These are phyloP conservation scores for Lactifluus piperatus DNA, from an alignment of 768 basidiomycete genomes.

Conservation along the genomic window DNA sequence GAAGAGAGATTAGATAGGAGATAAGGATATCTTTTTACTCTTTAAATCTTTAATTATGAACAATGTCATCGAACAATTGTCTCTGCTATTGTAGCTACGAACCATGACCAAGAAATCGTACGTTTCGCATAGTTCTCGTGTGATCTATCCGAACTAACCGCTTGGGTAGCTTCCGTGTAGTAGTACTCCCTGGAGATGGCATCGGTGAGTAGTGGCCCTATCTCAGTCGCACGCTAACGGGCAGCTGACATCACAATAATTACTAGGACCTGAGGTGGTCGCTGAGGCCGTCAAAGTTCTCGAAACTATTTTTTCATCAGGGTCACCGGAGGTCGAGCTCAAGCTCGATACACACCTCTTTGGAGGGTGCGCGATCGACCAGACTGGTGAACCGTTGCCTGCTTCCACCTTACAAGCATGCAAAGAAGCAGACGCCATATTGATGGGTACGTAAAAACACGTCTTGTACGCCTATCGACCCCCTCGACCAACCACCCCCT, in stretches of 20 bases:
- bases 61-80: not conserved
- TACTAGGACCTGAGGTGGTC: conserved; percentile 84
- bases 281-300: conserved; percentile 80
- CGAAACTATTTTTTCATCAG: conserved; percentile 54
- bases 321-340: conserved; percentile 58
- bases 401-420: conserved; percentile 81
- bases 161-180: conserved; percentile 66
- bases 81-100: not conserved
- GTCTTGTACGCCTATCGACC: not conserved
- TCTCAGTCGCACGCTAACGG: not conserved
- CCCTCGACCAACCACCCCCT: not conserved
- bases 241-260: not conserved
- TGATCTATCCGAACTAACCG: not conserved
- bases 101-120: conserved; percentile 21
- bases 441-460: conserved; percentile 61
- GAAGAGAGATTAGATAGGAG: not conserved
- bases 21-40: not conserved
- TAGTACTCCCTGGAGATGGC: conserved; percentile 91
- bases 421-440: conserved; percentile 87
- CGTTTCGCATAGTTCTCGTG: not conserved
- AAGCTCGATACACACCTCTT: conserved; percentile 70
- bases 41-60: not conserved
- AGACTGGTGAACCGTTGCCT: conserved; percentile 76
- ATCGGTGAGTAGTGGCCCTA: conserved; percentile 56
- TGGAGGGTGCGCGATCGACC: conserved; percentile 91